Evolutionary conservation across 345 rosid species (phyloP).

Genomic region (Euclidium syriacum): DNA sequence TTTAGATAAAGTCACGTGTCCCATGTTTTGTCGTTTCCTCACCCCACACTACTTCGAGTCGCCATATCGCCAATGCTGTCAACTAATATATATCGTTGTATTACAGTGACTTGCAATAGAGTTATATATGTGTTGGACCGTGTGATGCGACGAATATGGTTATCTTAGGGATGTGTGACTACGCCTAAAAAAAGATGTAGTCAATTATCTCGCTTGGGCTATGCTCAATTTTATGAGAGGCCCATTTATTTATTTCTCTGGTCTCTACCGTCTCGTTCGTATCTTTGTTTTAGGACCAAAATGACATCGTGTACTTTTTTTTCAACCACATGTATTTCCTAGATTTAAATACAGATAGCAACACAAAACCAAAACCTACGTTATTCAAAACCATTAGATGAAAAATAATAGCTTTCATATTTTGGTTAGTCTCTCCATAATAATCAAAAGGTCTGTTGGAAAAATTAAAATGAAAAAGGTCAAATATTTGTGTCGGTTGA

Average conservation of each 20-base stretch:
- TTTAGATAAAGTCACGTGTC: slow-evolving; percentile 24
- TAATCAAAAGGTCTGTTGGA: too few species aligned
- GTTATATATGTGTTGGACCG: background rate
- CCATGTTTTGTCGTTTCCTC: slow-evolving; percentile 14
- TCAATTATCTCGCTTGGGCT: slow-evolving; percentile 10
- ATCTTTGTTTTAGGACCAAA: too few species aligned
- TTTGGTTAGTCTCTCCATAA: too few species aligned
- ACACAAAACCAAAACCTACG: too few species aligned
- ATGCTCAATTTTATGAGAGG: background rate
- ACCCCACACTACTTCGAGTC: slow-evolving; percentile 16
- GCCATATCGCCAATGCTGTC: slow-evolving; percentile 14
- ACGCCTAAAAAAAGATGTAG: background rate
- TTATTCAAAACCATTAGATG: too few species aligned
- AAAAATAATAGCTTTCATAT: too few species aligned
- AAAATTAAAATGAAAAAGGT: too few species aligned
- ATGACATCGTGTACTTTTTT: too few species aligned
- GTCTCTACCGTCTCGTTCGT: too few species aligned
- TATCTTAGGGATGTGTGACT: background rate
- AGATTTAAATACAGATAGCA: too few species aligned
- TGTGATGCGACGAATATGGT: slow-evolving; percentile 15
- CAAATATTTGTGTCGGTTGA: background rate
- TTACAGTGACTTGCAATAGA: background rate
- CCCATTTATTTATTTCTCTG: too few species aligned
- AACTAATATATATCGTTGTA: background rate
- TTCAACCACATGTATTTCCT: too few species aligned